These are phyloP conservation scores for Kwoniella shandongensis DNA, from an alignment of 768 basidiomycete species.

Conservation along the genomic window DNA sequence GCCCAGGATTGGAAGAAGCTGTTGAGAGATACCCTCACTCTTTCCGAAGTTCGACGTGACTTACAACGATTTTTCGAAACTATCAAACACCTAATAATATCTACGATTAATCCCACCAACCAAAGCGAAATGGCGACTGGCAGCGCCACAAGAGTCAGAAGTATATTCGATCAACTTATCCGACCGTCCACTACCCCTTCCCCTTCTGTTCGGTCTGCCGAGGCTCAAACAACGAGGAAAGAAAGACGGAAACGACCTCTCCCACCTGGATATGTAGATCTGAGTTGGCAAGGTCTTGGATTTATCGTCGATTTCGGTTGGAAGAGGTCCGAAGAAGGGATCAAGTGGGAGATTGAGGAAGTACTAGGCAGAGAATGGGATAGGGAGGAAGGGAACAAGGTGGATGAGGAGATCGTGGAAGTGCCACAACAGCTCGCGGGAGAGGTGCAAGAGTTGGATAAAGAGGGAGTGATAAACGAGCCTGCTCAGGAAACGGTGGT, in stretches of 20 bases:
- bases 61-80: too few relatives aligned
- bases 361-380: slow-evolving; percentile 15
- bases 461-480: background rate
- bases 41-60: too few relatives aligned
- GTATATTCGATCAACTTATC: background rate
- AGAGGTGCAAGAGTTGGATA: background rate
- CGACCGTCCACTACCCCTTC: background rate
- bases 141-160: too few relatives aligned
- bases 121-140: too few relatives aligned
- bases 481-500: background rate
- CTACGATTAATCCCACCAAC: too few relatives aligned
- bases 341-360: slow-evolving; percentile 25
- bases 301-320: slow-evolving; percentile 29
- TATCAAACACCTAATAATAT: too few relatives aligned
- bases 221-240: too few relatives aligned
- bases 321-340: slow-evolving; percentile 25
- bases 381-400: background rate
- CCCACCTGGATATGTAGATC: slow-evolving; percentile 20
- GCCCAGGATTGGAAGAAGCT: too few relatives aligned
- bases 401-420: background rate
- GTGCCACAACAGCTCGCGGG: background rate
- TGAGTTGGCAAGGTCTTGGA: slow-evolving; percentile 24
- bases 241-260: slow-evolving; percentile 10
- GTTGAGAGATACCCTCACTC: too few relatives aligned
- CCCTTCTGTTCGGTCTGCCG: too few relatives aligned